Evolutionary conservation across 1,139 yeast species (phyloP), one percentile per base, ranked within the genome.

Genomic region (Geotrichum reessii): DNA sequence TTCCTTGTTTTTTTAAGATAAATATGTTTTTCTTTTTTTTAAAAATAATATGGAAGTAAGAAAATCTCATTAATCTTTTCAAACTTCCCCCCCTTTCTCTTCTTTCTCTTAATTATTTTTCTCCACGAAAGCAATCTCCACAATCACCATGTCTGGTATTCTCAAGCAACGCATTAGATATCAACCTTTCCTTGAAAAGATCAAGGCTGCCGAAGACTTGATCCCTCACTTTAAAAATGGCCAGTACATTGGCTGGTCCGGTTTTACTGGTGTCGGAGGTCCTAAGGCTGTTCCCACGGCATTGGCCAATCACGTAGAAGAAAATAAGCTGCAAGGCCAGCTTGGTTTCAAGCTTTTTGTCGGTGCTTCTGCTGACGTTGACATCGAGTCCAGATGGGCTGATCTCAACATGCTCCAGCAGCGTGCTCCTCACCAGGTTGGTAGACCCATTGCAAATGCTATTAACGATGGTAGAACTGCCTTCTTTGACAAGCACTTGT

Each of bases 251-350:
- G 99, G 98, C 59, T 93, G 98, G 98, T 91, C 97, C 24, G 99
- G 99, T 53, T 93, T 93, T 78, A 92, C 99, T 40, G 99, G 97
- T 69, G 98, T 93, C 57, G 98, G 98, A 69, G 95, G 97, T 5
- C 98, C 99, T 64, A 93, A 93, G 74, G 96, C 83, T 24, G 81
- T 93, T 37, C 98, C 99, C 57, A 80, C 82, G 21, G 97, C 96
- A 1, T 73, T 93, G 58, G 96, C 89, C 25, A 86, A 90, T 64
- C 92, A 92, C 71, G 98, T 92, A 60, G 96, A 89, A 73, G 80
- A 86, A 69, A 87, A 92, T 77, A 82, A 85, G 67, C 80, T 93
- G 64, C 93, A 91, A 74, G 96, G 96, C 28, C 79, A 92, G 73
- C 74, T 90, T 59, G 90, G 84, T 50, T 93, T 93, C 81, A 87